Conservation (phyloP, 352 stramenopile species). For the Phytophthora idaei region DNA sequence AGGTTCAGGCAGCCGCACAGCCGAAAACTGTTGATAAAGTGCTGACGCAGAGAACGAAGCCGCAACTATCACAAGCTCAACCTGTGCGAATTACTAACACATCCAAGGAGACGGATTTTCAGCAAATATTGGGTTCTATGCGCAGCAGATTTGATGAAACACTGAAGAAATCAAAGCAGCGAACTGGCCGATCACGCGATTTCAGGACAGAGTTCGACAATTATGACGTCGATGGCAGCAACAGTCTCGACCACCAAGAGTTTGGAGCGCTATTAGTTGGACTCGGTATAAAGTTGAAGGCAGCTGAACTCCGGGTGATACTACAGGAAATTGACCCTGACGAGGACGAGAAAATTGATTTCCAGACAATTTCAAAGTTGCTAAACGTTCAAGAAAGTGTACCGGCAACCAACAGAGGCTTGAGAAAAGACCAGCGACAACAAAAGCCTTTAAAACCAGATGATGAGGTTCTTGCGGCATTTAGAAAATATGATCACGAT, state of each 20-base stretch:
- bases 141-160: conserved; percentile 33
- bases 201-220: conserved; percentile 51
- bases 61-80: conserved; percentile 7
- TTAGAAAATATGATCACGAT: conserved; percentile 50
- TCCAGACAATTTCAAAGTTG: conserved; percentile 49
- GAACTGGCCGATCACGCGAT: conserved; percentile 7
- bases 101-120: conserved; percentile 20
- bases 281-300: conserved; percentile 61
- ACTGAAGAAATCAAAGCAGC: conserved; percentile 35
- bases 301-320: conserved; percentile 43
- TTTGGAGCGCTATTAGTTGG: conserved; percentile 62
- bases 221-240: conserved; percentile 58
- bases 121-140: conserved; percentile 32
- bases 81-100: background rate
- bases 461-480: conserved; percentile 26
- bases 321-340: conserved; percentile 51
- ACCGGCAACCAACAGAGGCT: conserved; percentile 2
- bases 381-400: conserved; percentile 9
- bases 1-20: background rate
- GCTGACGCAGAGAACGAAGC: background rate
- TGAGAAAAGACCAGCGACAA: conserved; percentile 6
- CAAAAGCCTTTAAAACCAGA: conserved; percentile 4
- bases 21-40: conserved; percentile 16
- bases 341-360: conserved; percentile 49
- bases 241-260: conserved; percentile 61